Evolutionary conservation across 1,284 basidiomycete genomes (phyloP).

Genomic region (Vanrija sp.): DNA sequence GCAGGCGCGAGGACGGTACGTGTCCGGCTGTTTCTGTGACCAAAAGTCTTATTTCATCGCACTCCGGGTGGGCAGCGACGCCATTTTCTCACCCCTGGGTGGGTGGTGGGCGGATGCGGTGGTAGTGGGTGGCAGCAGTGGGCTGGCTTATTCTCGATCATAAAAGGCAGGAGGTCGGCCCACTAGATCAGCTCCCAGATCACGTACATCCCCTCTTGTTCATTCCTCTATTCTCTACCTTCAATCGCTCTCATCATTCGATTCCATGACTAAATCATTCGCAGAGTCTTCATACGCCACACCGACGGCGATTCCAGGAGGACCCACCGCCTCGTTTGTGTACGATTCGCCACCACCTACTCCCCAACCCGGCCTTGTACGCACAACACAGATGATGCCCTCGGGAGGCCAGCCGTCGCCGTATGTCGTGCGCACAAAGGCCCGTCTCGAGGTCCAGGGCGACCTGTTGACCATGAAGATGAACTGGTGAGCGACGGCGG

Average conservation of each 20-base stretch:
- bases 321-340: slow-evolving; percentile 10
- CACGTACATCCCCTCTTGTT: neutral
- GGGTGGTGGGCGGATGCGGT: too few species aligned
- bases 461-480: slow-evolving; percentile 54
- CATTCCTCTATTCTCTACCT: neutral
- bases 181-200: neutral
- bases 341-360: slow-evolving; percentile 13
- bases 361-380: slow-evolving; percentile 40
- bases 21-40: neutral
- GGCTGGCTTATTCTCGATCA: neutral
- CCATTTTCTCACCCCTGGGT: too few species aligned
- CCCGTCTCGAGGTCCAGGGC: slow-evolving; percentile 48
- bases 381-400: slow-evolving; percentile 36
- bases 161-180: neutral
- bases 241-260: neutral
- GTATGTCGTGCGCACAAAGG: slow-evolving; percentile 28
- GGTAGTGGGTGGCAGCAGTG: too few species aligned
- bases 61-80: too few species aligned
- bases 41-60: too few species aligned
- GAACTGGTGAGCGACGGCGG: slow-evolving; percentile 49
- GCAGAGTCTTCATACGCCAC: slow-evolving; percentile 4
- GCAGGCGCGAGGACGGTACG: slow-evolving; percentile 6
- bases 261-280: neutral
- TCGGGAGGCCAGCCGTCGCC: slow-evolving; percentile 17
- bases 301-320: slow-evolving; percentile 1